Conservation (phyloP, 2,329 filamentous ascomycete genomes). For the Nemania diffusa region DNA sequence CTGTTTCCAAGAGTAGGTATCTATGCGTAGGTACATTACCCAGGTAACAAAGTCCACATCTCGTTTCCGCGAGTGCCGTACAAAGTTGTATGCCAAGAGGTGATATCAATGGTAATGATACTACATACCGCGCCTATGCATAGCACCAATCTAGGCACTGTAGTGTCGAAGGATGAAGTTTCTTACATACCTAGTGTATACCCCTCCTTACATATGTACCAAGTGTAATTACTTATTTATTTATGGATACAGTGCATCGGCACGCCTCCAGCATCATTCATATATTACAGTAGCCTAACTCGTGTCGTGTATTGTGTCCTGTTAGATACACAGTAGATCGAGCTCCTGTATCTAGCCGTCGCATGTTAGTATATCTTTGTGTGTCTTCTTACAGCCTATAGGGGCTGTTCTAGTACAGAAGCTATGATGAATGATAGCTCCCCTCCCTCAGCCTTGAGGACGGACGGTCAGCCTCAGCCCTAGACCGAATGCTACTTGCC, state of each 20-base stretch:
- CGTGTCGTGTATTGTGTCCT: not conserved
- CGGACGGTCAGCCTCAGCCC: not conserved
- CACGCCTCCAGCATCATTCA: not conserved
- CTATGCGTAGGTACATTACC: not conserved
- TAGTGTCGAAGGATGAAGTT: not conserved
- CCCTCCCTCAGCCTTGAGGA: not conserved
- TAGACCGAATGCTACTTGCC: too few species aligned
- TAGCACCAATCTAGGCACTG: not conserved
- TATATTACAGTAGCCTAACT: not conserved
- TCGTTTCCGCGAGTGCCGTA: constrained; percentile 22
- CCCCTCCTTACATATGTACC: not conserved
- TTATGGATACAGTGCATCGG: not conserved
- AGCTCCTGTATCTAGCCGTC: not conserved
- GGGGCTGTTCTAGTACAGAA: too few species aligned
- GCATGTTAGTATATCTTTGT: not conserved
- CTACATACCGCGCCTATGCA: not conserved
- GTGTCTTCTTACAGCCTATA: not conserved
- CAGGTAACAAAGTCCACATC: not conserved
- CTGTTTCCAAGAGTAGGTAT: not conserved
- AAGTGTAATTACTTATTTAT: not conserved
- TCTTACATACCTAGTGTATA: not conserved
- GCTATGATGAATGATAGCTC: not conserved
- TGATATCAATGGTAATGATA: not conserved
- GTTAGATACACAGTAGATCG: not conserved
- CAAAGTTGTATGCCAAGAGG: constrained; percentile 14